Conservation (phyloP, 257 asterid species). For the Oldenlandia corymbosa region DNA sequence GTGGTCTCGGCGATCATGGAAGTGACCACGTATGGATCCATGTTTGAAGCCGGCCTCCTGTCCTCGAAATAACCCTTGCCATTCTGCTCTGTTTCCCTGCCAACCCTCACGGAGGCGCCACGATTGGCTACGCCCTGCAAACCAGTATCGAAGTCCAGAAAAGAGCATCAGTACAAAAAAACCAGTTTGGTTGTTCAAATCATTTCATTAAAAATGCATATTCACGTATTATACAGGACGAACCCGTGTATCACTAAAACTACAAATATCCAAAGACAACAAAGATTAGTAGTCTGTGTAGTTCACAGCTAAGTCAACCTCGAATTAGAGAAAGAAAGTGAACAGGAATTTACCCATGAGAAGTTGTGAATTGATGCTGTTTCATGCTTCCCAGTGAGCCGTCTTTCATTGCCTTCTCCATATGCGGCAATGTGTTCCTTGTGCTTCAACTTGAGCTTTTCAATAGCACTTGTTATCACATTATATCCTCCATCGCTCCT, state of each 20-base stretch:
- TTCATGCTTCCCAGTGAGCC: constrained; percentile 39
- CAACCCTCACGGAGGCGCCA: constrained; percentile 76
- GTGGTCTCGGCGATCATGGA: constrained; percentile 76
- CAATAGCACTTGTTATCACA: constrained; percentile 25
- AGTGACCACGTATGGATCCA: constrained; percentile 72
- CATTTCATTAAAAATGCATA: too few relatives aligned
- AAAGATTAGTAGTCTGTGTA: not conserved
- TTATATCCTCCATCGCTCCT: constrained; percentile 29
- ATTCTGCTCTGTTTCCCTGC: constrained; percentile 67
- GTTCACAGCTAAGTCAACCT: not conserved
- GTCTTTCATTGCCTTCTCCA: constrained; percentile 38
- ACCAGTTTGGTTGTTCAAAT: too few relatives aligned
- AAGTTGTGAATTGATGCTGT: constrained; percentile 29
- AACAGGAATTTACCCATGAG: constrained; percentile 25
- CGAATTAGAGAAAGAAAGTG: not conserved
- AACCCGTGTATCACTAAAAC: too few relatives aligned
- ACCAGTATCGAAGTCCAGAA: not conserved
- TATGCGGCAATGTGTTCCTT: constrained; percentile 35
- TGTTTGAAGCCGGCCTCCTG: constrained; percentile 72
- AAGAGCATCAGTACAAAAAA: not conserved
- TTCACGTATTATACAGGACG: too few relatives aligned
- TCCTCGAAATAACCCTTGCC: constrained; percentile 82
- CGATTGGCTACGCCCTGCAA: constrained; percentile 74
- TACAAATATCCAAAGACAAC: too few relatives aligned
- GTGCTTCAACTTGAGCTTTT: constrained; percentile 26